phyloP scores from a whole-genome alignment of 305 asterid genomes.

The Fraxinus angustifolia region DNA sequence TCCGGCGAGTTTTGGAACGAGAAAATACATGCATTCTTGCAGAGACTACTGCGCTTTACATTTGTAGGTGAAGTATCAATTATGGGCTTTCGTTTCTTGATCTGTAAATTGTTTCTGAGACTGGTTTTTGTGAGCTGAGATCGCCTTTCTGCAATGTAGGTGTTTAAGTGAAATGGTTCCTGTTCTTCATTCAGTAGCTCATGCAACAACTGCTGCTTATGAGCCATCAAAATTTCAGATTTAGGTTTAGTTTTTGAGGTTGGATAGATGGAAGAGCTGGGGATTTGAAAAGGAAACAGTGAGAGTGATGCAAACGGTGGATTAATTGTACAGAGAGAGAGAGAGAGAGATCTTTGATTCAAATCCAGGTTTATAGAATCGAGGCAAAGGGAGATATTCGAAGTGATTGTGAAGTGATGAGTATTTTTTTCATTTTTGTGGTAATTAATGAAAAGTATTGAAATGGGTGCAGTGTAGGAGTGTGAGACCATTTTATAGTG shows the following conservation, averaged over 20 bases:
- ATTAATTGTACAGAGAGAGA: background rate
- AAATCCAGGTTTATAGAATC: background rate
- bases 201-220: slow-evolving; percentile 13
- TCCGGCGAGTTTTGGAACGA: slow-evolving; percentile 18
- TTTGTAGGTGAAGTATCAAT: slow-evolving; percentile 2
- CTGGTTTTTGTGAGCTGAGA: slow-evolving; percentile 9
- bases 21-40: slow-evolving; percentile 12
- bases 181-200: slow-evolving; percentile 27
- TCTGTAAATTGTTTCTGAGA: background rate
- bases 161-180: slow-evolving; percentile 20
- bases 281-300: background rate
- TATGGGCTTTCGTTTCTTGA: slow-evolving; percentile 13
- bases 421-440: background rate
- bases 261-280: background rate
- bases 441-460: background rate
- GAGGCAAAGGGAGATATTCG: background rate
- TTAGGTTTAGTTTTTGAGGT: background rate
- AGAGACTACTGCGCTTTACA: background rate
- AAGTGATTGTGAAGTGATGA: background rate
- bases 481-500: too few relatives aligned
- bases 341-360: background rate
- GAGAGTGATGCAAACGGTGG: background rate
- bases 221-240: background rate
- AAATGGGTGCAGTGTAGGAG: background rate
- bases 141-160: slow-evolving; percentile 6